phyloP scores from a whole-genome alignment of 2,329 filamentous ascomycete species.

The Fusarium oligoseptatum region DNA sequence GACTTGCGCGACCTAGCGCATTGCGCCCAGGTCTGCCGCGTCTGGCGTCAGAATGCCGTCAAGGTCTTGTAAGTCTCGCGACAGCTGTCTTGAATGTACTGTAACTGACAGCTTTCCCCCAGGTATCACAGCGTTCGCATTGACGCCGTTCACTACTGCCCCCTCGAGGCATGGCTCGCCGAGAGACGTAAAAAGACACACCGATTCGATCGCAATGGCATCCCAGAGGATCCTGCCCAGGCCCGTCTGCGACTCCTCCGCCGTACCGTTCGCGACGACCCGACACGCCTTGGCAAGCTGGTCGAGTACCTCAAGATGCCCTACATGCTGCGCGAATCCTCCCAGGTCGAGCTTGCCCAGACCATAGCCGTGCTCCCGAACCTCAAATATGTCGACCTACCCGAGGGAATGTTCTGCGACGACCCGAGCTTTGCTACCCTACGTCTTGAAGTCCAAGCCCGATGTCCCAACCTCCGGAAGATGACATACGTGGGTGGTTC shows the following conservation, averaged over 20 bases:
- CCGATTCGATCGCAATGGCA: slow-evolving; percentile 80
- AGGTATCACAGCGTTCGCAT: slow-evolving; percentile 93
- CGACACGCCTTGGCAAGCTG: slow-evolving; percentile 73
- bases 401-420: slow-evolving; percentile 87
- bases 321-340: slow-evolving; percentile 94
- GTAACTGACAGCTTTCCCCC: slow-evolving; percentile 23
- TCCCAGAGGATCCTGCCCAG: slow-evolving; percentile 83
- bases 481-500: slow-evolving; percentile 87
- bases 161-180: slow-evolving; percentile 83
- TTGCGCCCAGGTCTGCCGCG: slow-evolving; percentile 79
- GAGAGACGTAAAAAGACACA: slow-evolving; percentile 82
- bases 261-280: slow-evolving; percentile 84
- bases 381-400: slow-evolving; percentile 89
- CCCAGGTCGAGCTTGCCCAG: slow-evolving; percentile 85
- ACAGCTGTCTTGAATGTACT: neutral
- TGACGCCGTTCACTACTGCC: slow-evolving; percentile 94
- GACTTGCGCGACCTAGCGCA: slow-evolving; percentile 89
- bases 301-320: slow-evolving; percentile 89
- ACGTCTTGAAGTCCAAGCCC: slow-evolving; percentile 84
- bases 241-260: slow-evolving; percentile 83
- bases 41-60: slow-evolving; percentile 72
- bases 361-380: slow-evolving; percentile 88
- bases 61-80: slow-evolving; percentile 71
- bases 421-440: slow-evolving; percentile 81
- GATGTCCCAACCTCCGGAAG: slow-evolving; percentile 86